phyloP scores from a whole-genome alignment of 371 early-diverging fungal species.

The Dinochytrium kinnereticum region DNA sequence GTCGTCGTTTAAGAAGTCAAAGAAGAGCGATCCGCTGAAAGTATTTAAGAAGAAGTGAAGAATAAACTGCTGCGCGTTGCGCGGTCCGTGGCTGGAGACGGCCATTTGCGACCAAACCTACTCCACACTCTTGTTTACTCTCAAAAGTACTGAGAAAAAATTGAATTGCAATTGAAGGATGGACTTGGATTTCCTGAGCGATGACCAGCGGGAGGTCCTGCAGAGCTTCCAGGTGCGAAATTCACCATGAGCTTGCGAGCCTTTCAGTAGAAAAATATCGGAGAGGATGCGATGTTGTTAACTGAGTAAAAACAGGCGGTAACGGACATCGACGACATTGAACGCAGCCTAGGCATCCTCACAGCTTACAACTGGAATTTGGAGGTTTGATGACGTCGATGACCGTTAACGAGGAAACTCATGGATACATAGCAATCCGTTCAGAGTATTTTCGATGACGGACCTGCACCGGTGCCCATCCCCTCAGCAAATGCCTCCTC shows the following conservation, averaged over 20 bases:
- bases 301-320: slow-evolving; percentile 31
- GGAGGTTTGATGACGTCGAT: slow-evolving; percentile 31
- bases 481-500: slow-evolving; percentile 13
- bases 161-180: too few relatives aligned
- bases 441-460: slow-evolving; percentile 21
- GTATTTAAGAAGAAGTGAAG: slow-evolving; percentile 13
- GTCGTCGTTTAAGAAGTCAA: background rate
- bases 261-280: background rate
- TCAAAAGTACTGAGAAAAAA: too few relatives aligned
- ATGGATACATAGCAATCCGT: slow-evolving; percentile 4
- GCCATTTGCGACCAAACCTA: too few relatives aligned
- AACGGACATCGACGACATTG: slow-evolving; percentile 47
- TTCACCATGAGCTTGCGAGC: background rate
- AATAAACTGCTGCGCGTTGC: too few relatives aligned
- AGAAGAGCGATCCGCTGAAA: slow-evolving; percentile 9
- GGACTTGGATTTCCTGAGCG: slow-evolving; percentile 40
- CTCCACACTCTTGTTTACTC: slow-evolving; percentile 23
- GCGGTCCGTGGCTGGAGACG: too few relatives aligned
- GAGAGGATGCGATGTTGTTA: background rate
- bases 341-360: slow-evolving; percentile 35
- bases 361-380: slow-evolving; percentile 43
- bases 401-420: background rate
- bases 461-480: background rate
- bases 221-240: slow-evolving; percentile 46
- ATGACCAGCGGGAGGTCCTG: slow-evolving; percentile 41